Conservation (phyloP, 1,284 basidiomycete genomes). For the Mycena sp. region DNA sequence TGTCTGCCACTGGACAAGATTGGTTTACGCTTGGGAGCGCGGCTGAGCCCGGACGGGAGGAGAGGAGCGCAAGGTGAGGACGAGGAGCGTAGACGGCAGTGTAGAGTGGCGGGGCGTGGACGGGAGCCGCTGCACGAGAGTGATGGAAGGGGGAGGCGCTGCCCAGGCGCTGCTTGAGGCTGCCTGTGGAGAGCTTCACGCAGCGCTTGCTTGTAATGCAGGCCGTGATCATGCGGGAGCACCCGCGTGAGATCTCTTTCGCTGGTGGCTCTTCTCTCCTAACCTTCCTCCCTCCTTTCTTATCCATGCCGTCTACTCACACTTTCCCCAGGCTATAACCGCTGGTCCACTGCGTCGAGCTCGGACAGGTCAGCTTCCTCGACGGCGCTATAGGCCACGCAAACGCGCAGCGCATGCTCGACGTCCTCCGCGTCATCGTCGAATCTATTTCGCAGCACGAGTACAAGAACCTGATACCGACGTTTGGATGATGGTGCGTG, state of each 20-base stretch:
- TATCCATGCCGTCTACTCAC: conserved; percentile 50
- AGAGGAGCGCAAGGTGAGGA: background rate
- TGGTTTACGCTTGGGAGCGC: background rate
- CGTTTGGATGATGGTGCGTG: conserved; percentile 11
- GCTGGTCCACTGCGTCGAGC: too few relatives aligned
- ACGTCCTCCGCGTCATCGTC: conserved; percentile 83
- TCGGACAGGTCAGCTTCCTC: conserved; percentile 62
- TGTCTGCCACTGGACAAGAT: background rate
- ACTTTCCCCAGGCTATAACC: conserved; percentile 70
- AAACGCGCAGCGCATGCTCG: conserved; percentile 52
- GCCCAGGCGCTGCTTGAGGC: background rate
- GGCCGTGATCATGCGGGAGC: background rate
- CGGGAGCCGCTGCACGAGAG: too few relatives aligned
- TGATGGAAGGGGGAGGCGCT: too few relatives aligned
- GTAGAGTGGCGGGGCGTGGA: background rate
- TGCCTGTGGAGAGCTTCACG: background rate
- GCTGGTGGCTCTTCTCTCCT: background rate
- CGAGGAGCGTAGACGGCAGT: background rate
- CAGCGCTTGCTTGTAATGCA: too few relatives aligned
- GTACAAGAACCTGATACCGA: background rate
- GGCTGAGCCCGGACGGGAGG: background rate
- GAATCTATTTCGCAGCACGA: conserved; percentile 60
- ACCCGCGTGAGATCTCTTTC: conserved; percentile 19
- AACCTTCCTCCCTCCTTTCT: background rate
- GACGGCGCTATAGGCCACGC: conserved; percentile 66